A percentile compares a stretch with the other conserved stretches of the same genome.
Conservation (phyloP, 2,329 filamentous ascomycete genomes). For the Aspergillus ibericus region DNA sequence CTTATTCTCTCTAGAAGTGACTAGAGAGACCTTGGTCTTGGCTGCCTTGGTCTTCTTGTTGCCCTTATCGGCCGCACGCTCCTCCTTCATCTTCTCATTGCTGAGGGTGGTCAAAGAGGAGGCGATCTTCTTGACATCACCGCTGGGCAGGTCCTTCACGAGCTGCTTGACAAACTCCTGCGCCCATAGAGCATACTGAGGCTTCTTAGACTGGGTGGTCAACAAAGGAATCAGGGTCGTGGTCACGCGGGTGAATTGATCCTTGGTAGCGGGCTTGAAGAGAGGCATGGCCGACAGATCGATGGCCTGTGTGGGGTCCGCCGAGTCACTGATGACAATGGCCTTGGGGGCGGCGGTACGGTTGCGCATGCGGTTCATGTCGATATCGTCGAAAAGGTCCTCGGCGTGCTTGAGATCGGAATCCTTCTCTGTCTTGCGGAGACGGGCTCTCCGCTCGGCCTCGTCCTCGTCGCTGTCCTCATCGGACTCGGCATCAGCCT, state of each 20-base stretch:
- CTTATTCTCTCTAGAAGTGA: constrained; percentile 59
- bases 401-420: constrained; percentile 85
- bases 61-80: constrained; percentile 90
- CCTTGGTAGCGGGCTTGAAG: constrained; percentile 86
- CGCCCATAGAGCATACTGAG: constrained; percentile 85
- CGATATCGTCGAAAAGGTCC: constrained; percentile 80
- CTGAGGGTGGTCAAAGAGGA: constrained; percentile 82
- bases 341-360: constrained; percentile 65
- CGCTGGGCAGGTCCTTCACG: constrained; percentile 80
- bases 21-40: constrained; percentile 88
- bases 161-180: constrained; percentile 89
- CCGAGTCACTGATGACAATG: constrained; percentile 64
- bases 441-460: constrained; percentile 69
- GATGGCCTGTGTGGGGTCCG: constrained; percentile 74
- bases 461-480: constrained; percentile 67
- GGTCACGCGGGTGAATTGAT: constrained; percentile 78
- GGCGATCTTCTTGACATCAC: constrained; percentile 95
- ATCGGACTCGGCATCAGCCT: constrained; percentile 57
- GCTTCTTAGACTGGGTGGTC: constrained; percentile 73
- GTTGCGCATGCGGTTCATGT: constrained; percentile 59
- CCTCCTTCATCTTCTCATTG: constrained; percentile 98
- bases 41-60: constrained; percentile 96
- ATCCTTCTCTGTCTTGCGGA: constrained; percentile 79
- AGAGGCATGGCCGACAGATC: constrained; percentile 78
- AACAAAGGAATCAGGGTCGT: constrained; percentile 78